phyloP scores from a whole-genome alignment of 352 stramenopile genomes.

The Phytophthora idaei region DNA sequence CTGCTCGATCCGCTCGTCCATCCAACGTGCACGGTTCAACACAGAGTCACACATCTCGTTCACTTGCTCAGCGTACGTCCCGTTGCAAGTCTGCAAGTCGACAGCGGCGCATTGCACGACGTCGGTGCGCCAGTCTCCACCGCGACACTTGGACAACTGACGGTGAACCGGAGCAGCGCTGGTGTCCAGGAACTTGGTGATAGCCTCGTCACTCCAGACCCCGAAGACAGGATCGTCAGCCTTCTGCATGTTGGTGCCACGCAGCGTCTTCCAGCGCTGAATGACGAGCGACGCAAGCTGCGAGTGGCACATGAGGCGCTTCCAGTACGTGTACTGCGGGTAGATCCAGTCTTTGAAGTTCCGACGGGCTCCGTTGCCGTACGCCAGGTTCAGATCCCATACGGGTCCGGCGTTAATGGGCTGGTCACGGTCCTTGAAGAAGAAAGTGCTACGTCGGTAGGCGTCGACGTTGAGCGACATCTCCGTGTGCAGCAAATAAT shows the following conservation, averaged over 20 bases:
- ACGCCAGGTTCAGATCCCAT: slow-evolving; percentile 84
- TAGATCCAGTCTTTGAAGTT: slow-evolving; percentile 76
- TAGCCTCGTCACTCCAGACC: slow-evolving; percentile 58
- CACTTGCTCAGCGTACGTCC: slow-evolving; percentile 63
- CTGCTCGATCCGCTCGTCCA: slow-evolving; percentile 70
- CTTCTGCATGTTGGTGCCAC: slow-evolving; percentile 26
- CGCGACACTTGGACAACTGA: slow-evolving; percentile 61
- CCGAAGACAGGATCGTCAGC: slow-evolving; percentile 31
- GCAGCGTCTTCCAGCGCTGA: slow-evolving; percentile 76
- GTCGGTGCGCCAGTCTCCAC: slow-evolving; percentile 54
- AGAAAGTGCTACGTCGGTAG: slow-evolving; percentile 80
- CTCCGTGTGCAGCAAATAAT: slow-evolving; percentile 84
- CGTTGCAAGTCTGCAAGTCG: slow-evolving; percentile 57
- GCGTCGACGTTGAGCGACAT: slow-evolving; percentile 84
- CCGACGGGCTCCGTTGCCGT: slow-evolving; percentile 65
- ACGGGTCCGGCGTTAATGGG: slow-evolving; percentile 80
- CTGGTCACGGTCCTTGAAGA: slow-evolving; percentile 77
- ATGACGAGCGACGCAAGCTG: slow-evolving; percentile 76
- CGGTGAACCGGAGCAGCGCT: slow-evolving; percentile 48
- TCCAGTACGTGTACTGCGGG: slow-evolving; percentile 81
- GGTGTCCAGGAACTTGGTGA: slow-evolving; percentile 57
- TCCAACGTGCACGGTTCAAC: slow-evolving; percentile 63
- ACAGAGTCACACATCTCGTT: slow-evolving; percentile 50
- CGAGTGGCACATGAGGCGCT: slow-evolving; percentile 80
- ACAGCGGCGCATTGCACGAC: slow-evolving; percentile 63